Base-by-base conservation (phyloP, 441 rosid species). In the Populus hybrid region DNA sequence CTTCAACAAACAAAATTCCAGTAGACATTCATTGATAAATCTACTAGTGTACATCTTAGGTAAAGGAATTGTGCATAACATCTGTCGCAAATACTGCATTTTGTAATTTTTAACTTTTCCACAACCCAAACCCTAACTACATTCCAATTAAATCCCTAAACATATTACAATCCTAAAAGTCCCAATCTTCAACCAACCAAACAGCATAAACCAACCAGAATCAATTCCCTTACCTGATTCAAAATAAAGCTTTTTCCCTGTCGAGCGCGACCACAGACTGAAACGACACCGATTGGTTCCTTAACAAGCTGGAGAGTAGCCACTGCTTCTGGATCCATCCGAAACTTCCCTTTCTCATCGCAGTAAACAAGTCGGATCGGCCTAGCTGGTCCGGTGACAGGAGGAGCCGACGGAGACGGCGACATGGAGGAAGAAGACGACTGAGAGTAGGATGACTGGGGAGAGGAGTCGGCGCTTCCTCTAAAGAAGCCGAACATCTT, bases 241-340 rank as follows among this genome's bases (percentile, higher is more conserved):
- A 96, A 80, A 63, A 96, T 92, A 76, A 87, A 96, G 90, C 97
- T 94, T 84, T 94, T 93, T 50, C 98, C 99, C 85, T 94, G 98
- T 50, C 99, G 96, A 84, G 98, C 92, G 42, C 98, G 94, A 74
- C 99, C 98, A 69, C 99, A 94, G 76, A 96, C 99, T 1, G 99
- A 93, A 59, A 94, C 98, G 45, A 96, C 93, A 26, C 99, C 98
- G 28, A 96, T 88, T n/a, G 99, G 99, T 31, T 79, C 98, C 90
- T 94, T 94, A 40, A 94, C 98, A 50, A 96, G 97, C 85, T 91
- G 98, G 67, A 96, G 85, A 36, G 90, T 84, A 6, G 97, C 97
- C 31, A 94, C 98, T 6, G 98, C 99, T 83, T 96, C 98, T 33
- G 99, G 98, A 88, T 96, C 99, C 99, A 94, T 94, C 72, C 94